Conservation (phyloP, 2,329 filamentous ascomycete species). For the Pseudofabraea citricarpa region DNA sequence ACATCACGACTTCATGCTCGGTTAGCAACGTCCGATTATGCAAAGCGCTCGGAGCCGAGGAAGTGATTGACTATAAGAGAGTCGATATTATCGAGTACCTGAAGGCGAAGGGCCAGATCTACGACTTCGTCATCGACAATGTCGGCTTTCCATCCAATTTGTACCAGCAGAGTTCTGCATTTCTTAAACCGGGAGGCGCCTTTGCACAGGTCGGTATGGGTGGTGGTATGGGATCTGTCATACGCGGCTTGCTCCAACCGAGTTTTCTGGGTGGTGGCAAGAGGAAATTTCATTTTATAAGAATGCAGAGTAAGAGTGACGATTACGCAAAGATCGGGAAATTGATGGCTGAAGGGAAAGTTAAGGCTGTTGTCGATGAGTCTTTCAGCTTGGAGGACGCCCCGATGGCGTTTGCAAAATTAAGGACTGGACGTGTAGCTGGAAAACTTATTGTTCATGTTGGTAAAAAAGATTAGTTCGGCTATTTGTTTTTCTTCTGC, state of each 20-base stretch:
- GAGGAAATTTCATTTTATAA: slow-evolving; percentile 37
- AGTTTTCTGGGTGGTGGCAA: slow-evolving; percentile 14
- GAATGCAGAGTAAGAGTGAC: slow-evolving; percentile 41
- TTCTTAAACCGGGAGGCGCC: slow-evolving; percentile 1
- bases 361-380: slow-evolving; percentile 51
- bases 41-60: slow-evolving; percentile 43
- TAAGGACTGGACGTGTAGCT: slow-evolving; percentile 49
- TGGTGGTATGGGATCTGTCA: slow-evolving; percentile 44
- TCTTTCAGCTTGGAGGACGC: slow-evolving; percentile 51
- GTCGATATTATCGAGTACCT: neutral
- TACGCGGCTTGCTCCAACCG: slow-evolving; percentile 1
- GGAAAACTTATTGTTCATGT: slow-evolving; percentile 50
- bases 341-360: slow-evolving; percentile 54
- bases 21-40: slow-evolving; percentile 51
- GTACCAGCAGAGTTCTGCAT: slow-evolving; percentile 1
- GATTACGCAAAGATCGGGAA: slow-evolving; percentile 44
- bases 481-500: too few relatives aligned
- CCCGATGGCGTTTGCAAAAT: slow-evolving; percentile 50
- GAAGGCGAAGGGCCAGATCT: slow-evolving; percentile 1
- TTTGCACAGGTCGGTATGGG: slow-evolving; percentile 46
- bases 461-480: too few relatives aligned
- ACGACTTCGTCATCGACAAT: slow-evolving; percentile 4
- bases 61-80: slow-evolving; percentile 21
- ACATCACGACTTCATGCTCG: slow-evolving; percentile 56
- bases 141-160: neutral